Conservation (phyloP, 2,329 filamentous ascomycete genomes). For the Fusarium xyrophilum region DNA sequence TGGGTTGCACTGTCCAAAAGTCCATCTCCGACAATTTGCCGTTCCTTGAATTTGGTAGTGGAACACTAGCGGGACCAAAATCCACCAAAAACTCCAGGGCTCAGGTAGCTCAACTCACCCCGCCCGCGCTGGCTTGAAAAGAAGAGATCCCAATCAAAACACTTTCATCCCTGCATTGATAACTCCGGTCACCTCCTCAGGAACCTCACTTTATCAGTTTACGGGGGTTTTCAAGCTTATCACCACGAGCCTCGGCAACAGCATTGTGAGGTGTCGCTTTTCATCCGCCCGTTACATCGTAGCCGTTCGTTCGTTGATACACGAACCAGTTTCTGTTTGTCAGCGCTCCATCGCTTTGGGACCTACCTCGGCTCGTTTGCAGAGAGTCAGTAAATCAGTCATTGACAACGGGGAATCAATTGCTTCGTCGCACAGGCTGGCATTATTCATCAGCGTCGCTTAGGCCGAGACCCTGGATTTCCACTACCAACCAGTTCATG, state of each 20-base stretch:
- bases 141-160: constrained; percentile 19
- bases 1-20: constrained; percentile 15
- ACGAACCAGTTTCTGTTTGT: constrained; percentile 1
- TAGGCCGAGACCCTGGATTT: neutral
- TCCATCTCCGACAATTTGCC: constrained; percentile 23
- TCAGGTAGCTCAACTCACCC: constrained; percentile 7
- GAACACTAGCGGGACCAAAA: constrained; percentile 8
- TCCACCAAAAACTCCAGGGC: constrained; percentile 1
- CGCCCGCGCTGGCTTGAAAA: neutral
- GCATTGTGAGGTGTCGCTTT: constrained; percentile 27
- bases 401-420: constrained; percentile 4
- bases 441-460: constrained; percentile 6
- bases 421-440: neutral
- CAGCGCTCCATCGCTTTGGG: constrained; percentile 1
- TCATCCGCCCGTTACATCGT: neutral
- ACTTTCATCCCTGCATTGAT: constrained; percentile 15
- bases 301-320: constrained; percentile 2
- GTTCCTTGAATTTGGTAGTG: constrained; percentile 21
- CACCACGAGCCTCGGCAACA: neutral
- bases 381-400: neutral
- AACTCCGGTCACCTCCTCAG: constrained; percentile 1
- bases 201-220: neutral
- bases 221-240: constrained; percentile 7
- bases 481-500: neutral
- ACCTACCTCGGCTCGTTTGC: constrained; percentile 22